Percentiles rank a stretch among this genome's conserved stretches.
These are phyloP conservation scores for Coffea eugenioides DNA, from an alignment of 257 asterid genomes.

Conservation along the genomic window DNA sequence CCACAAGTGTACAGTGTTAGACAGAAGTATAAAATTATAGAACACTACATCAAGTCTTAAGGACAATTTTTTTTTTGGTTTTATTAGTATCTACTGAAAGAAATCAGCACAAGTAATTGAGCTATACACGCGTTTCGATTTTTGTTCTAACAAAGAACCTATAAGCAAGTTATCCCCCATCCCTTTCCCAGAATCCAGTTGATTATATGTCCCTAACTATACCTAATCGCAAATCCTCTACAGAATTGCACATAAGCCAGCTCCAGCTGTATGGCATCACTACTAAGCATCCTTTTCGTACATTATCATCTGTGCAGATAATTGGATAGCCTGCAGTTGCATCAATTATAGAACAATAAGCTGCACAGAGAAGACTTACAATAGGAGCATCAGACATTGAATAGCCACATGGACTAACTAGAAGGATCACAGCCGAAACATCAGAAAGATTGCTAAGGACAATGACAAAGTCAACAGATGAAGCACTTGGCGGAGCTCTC, in stretches of 20 bases:
- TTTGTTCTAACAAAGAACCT: not conserved
- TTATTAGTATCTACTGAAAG: too few relatives aligned
- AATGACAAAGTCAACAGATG: slow-evolving; percentile 79
- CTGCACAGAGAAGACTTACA: slow-evolving; percentile 50
- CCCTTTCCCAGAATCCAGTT: not conserved
- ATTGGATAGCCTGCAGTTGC: not conserved
- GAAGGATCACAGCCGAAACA: slow-evolving; percentile 83
- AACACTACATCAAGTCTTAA: not conserved
- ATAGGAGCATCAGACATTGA: slow-evolving; percentile 81
- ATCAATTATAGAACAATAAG: not conserved
- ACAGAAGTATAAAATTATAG: not conserved
- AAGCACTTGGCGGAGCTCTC: slow-evolving; percentile 78
- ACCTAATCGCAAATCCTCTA: not conserved
- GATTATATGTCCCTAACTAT: not conserved
- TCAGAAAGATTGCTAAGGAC: slow-evolving; percentile 78
- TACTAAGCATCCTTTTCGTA: too few relatives aligned
- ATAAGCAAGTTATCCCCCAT: too few relatives aligned
- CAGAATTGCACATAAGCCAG: not conserved
- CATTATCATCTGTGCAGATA: not conserved
- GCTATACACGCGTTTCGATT: too few relatives aligned
- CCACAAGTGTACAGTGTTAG: not conserved
- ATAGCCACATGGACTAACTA: slow-evolving; percentile 94
- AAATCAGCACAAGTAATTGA: too few relatives aligned
- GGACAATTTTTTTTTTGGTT: not conserved
- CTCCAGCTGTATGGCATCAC: not conserved